A percentile compares a stretch with the other conserved stretches of the same genome.
Evolutionary conservation across 2,329 filamentous ascomycete genomes (phyloP).

Genomic region (Talaromyces sp.): DNA sequence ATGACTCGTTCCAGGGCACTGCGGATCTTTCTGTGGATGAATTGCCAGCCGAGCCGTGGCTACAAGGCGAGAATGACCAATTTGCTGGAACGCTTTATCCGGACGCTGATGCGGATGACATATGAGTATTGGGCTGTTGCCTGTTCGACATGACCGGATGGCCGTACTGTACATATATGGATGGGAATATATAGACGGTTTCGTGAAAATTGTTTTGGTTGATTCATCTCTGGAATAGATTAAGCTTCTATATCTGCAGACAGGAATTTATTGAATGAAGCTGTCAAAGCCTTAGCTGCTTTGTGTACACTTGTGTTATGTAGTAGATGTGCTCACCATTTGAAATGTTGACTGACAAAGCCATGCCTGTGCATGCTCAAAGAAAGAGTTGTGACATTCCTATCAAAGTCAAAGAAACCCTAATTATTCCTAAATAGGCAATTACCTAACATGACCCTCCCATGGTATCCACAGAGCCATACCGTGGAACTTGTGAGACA

Average conservation of each 20-base stretch:
- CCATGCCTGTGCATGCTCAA: background rate
- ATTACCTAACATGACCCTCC: background rate
- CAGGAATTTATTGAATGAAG: background rate
- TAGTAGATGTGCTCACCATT: background rate
- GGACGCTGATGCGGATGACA: background rate
- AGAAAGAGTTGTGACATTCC: too few relatives aligned
- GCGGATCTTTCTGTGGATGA: background rate
- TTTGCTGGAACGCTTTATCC: background rate
- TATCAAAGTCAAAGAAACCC: background rate
- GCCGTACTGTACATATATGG: background rate
- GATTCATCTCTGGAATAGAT: background rate
- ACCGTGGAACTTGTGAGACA: background rate
- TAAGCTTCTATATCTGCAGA: background rate
- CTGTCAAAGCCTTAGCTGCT: background rate
- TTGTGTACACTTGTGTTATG: background rate
- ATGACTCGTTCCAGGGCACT: background rate
- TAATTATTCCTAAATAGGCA: background rate
- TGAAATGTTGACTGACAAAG: background rate
- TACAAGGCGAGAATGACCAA: background rate
- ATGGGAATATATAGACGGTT: background rate
- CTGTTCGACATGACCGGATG: background rate
- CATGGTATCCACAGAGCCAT: background rate
- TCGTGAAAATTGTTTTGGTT: background rate
- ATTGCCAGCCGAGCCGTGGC: background rate
- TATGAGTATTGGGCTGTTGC: background rate